These are phyloP conservation scores for Byssochlamys sp. DNA, from an alignment of 2,329 filamentous ascomycete species.

Conservation along the genomic window DNA sequence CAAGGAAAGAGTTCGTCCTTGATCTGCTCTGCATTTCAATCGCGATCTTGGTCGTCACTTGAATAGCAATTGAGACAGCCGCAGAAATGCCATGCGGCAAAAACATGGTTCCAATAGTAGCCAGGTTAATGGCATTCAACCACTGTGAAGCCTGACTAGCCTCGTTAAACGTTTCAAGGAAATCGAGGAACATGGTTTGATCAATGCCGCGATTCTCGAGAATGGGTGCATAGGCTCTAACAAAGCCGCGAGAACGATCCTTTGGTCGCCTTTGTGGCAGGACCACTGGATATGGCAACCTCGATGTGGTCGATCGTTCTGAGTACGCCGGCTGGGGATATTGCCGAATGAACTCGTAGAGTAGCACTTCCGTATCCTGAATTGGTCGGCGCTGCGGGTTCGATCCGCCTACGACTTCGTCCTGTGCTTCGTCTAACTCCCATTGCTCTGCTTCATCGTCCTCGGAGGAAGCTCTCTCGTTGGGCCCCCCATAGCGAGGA, in stretches of 20 bases:
- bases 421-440: neutral
- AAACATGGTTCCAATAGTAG: constrained; percentile 30
- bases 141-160: constrained; percentile 30
- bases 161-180: constrained; percentile 28
- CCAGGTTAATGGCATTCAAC: constrained; percentile 35
- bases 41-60: constrained; percentile 34
- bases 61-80: constrained; percentile 36
- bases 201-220: constrained; percentile 26
- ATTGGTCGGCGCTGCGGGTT: neutral
- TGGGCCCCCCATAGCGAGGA: neutral
- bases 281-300: constrained; percentile 27
- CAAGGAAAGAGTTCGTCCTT: constrained; percentile 45
- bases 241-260: constrained; percentile 28
- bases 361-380: neutral
- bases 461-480: neutral
- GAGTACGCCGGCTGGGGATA: neutral
- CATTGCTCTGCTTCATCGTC: neutral
- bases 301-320: neutral
- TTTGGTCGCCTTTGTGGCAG: constrained; percentile 31
- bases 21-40: constrained; percentile 14
- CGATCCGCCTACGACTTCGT: neutral
- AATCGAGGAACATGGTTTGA: constrained; percentile 28
- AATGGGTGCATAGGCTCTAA: constrained; percentile 31
- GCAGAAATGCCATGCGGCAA: constrained; percentile 34
- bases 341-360: neutral